These are phyloP conservation scores for Phellopilus nigrolimitatus DNA, from an alignment of 1,284 basidiomycete species.

Conservation along the genomic window DNA sequence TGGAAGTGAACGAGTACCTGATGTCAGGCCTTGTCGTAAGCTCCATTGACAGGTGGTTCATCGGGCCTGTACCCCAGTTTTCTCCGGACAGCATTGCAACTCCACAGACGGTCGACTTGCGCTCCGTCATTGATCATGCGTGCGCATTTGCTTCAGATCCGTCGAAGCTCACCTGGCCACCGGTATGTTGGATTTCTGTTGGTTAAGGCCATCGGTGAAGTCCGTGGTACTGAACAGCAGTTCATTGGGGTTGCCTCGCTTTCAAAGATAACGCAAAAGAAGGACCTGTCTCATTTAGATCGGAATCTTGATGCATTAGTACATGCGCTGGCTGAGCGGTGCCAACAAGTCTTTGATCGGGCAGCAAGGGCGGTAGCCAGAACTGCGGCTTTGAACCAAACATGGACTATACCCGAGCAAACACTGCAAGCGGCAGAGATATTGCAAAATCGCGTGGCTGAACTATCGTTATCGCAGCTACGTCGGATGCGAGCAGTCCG, in stretches of 20 bases:
- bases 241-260: slow-evolving; percentile 5
- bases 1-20: slow-evolving; percentile 77
- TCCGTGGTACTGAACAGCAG: not conserved
- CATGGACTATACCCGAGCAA: slow-evolving; percentile 26
- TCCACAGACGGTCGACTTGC: slow-evolving; percentile 35
- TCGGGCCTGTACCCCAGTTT: slow-evolving; percentile 56
- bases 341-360: slow-evolving; percentile 55
- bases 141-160: slow-evolving; percentile 42
- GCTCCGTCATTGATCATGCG: slow-evolving; percentile 42
- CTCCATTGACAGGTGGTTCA: slow-evolving; percentile 74
- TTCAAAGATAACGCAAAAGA: slow-evolving; percentile 44
- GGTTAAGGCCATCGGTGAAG: slow-evolving; percentile 9
- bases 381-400: slow-evolving; percentile 45
- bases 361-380: slow-evolving; percentile 62
- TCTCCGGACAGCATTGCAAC: slow-evolving; percentile 51
- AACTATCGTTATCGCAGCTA: slow-evolving; percentile 13
- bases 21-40: slow-evolving; percentile 63
- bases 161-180: slow-evolving; percentile 27
- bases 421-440: slow-evolving; percentile 23
- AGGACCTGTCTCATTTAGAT: slow-evolving; percentile 53
- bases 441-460: slow-evolving; percentile 1
- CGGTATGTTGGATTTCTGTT: slow-evolving; percentile 22
- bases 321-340: slow-evolving; percentile 55
- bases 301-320: slow-evolving; percentile 66
- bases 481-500: slow-evolving; percentile 45